Evolutionary conservation across 1,284 basidiomycete genomes (phyloP), one percentile per base, ranked within the genome.

Genomic region (Boletus holoroseus): DNA sequence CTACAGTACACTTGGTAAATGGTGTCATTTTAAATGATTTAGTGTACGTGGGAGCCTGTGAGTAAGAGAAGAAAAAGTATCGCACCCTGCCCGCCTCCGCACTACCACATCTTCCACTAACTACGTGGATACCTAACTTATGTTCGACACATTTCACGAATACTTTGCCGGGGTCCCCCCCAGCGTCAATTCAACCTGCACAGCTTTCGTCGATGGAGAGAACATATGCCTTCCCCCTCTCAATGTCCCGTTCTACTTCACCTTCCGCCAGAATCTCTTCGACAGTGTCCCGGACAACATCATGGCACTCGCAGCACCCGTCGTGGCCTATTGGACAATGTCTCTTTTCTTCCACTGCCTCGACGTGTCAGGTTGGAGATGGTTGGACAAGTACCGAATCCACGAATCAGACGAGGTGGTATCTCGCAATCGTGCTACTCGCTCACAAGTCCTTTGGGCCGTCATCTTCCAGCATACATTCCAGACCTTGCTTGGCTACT

Each of bases 401-500:
- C 95, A 99, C 69, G 89, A 94, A 49, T 88, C 88, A 0, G 77
- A 75, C 12, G 94, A 98, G 67, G 82, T 93, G 55, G 77, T 78
- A 55, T 68, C 80, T 3, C 77, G 83, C 51, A 99, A 99, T 67
- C 79, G 83, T 15, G 94, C 85, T 9, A 82, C 85, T 0, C 78
- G 82, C 9, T 54, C 63, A 1, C 69, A 90, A 54, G 94, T 98
- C 47, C 62, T 95, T 42, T 70, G 74, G 61, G 89, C 88, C 3
- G 94, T 98, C 47, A 47, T 94, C 15, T 59, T 93, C 30, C 92
- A 96, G 69, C 94, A 99, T 57, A 62, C 79, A 28, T 65, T 98
- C 2, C 96, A 99, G 71, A 95, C 92, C 0, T 51, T 74, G 0
- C 67, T 96, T 5, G 95, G 91, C 0, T 66, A 79, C 9, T 68